Evolutionary conservation across 1,284 basidiomycete genomes (phyloP), one percentile per base, ranked within the genome.

Genomic region (Ustilago vetiveriae): DNA sequence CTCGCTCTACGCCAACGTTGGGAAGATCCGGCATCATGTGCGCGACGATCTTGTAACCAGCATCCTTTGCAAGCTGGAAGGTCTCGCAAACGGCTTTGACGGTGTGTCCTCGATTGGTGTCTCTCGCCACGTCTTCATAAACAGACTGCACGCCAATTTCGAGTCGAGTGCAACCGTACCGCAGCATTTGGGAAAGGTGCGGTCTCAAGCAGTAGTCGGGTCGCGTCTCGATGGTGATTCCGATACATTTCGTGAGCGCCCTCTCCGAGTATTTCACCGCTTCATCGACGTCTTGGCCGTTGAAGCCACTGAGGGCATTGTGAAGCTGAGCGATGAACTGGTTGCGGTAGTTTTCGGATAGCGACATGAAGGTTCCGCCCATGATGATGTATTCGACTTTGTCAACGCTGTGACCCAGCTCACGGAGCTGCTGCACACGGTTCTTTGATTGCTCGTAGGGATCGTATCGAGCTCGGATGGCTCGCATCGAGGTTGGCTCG

Each of bases 301-400:
- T 98, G 81, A 91, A 94, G 0, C 96, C 96, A 17, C 92, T 94
- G 7, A 99, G 85, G 0, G 96, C 94, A 81, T 98, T 98, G 83
- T 98, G 96, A 46, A 99, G 86, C 68, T 98, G 94, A 0, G 95
- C 94, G 57, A 98, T 88, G 78, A 99, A 99, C 67, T 90, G 89
- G 74, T 89, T 89, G 54, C 95, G 88, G 82, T 99, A 98, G 39
- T 93, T 92, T 83, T 98, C 93, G 21, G 94, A 90, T 88, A 98
- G 94, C 75, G 92, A 96, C 94, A 99, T 97, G 83, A 99, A 98
- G 4, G 95, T 99, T 40, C 95, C 95, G 29, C 95, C 96, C 95
- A 99, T 99, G 75, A 98, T 87, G 65, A 98, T 98, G 81, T 98
- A 98, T 82, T 98, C 95, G 42, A 98, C 91, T 87, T 98, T 99